Evolutionary conservation across 169 alveolate genomes (phyloP).

Genomic region (Toxoplasma gondii): DNA sequence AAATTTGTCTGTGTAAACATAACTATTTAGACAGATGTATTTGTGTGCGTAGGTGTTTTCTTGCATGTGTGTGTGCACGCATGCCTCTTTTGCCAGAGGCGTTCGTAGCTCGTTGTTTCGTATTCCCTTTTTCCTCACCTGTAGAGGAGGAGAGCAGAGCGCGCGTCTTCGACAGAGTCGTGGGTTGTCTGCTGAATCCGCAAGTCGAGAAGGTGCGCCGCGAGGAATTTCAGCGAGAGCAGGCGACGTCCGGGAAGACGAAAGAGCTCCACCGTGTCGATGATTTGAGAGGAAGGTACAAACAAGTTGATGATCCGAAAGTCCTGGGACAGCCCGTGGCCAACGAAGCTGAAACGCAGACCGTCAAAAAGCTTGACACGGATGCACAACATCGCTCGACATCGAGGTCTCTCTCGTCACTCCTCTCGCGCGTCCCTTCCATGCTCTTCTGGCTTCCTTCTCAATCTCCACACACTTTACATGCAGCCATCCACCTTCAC

Average conservation of each 20-base stretch:
- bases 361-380: background rate
- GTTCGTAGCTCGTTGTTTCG: background rate
- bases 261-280: conserved; percentile 53
- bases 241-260: conserved; percentile 76
- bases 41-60: too few relatives aligned
- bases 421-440: background rate
- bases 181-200: conserved; percentile 78
- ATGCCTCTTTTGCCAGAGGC: too few relatives aligned
- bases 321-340: conserved; percentile 84
- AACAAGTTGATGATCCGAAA: conserved; percentile 81
- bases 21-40: too few relatives aligned
- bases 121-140: conserved; percentile 49
- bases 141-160: conserved; percentile 79
- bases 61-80: too few relatives aligned
- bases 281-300: conserved; percentile 77
- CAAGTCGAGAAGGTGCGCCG: conserved; percentile 75
- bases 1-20: too few relatives aligned
- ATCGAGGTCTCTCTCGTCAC: background rate
- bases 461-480: too few relatives aligned
- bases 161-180: conserved; percentile 86
- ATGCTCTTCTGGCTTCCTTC: too few relatives aligned
- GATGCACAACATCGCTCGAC: background rate
- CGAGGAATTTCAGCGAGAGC: conserved; percentile 81
- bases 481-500: too few relatives aligned
- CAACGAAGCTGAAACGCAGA: conserved; percentile 72